Conservation (phyloP, 164 flowering plant genomes). For the Magnolia sinica region DNA sequence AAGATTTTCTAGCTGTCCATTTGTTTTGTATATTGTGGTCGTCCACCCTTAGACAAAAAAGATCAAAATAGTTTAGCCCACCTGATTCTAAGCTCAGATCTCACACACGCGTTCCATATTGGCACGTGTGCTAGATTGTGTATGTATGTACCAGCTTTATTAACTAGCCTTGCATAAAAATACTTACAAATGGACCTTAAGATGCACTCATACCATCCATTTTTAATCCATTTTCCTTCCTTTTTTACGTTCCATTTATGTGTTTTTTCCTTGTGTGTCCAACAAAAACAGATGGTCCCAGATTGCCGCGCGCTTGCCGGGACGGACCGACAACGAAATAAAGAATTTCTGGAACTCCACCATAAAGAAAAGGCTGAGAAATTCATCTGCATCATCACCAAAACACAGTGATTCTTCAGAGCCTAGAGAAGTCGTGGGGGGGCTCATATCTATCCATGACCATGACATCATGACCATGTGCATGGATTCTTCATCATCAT, state of each 20-base stretch:
- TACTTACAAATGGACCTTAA: no score
- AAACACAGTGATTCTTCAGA: constrained; percentile 50
- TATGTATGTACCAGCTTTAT: no score
- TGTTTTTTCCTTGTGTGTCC: constrained; percentile 7
- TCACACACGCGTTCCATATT: no score
- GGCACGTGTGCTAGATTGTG: no score
- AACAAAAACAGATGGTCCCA: constrained; percentile 69
- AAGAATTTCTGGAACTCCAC: constrained; percentile 88
- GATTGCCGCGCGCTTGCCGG: constrained; percentile 76
- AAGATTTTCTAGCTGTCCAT: no score
- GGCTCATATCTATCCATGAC: constrained; percentile 34
- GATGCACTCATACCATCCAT: no score
- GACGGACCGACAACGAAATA: constrained; percentile 79
- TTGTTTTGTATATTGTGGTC: no score
- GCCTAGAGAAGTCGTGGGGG: constrained; percentile 22
- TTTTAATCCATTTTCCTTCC: no score
- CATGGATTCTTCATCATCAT: constrained; percentile 31
- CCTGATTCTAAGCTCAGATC: no score
- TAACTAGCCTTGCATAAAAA: no score
- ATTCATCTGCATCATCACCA: constrained; percentile 37
- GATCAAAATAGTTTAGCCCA: no score
- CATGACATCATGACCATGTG: constrained; percentile 23
- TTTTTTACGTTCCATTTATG: neutral
- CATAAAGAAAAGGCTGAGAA: constrained; percentile 60
- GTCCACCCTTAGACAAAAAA: no score